Percentiles rank a stretch among this genome's conserved stretches.
phyloP scores from a whole-genome alignment of 1,139 yeast genomes.

The Candida tropicalis region DNA sequence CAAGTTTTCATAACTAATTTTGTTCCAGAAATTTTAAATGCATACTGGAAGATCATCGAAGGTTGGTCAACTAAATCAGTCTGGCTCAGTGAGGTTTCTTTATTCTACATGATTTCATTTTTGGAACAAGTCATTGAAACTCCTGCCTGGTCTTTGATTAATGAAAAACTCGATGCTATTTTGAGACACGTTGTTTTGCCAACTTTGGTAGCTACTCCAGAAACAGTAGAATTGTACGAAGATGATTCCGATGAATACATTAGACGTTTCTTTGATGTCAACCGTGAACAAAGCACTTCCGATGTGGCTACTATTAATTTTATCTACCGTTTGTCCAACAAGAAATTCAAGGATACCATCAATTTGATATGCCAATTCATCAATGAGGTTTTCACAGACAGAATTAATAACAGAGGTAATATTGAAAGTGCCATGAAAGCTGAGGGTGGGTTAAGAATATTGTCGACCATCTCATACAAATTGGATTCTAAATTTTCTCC shows the following conservation, averaged over 20 bases:
- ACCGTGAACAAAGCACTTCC: slow-evolving; percentile 72
- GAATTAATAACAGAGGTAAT: slow-evolving; percentile 36
- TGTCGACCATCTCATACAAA: slow-evolving; percentile 48
- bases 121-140: slow-evolving; percentile 62
- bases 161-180: slow-evolving; percentile 60
- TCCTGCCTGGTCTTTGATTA: slow-evolving; percentile 56
- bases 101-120: slow-evolving; percentile 65
- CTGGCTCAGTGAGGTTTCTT: slow-evolving; percentile 63
- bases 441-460: slow-evolving; percentile 55
- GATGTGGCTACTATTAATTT: slow-evolving; percentile 85
- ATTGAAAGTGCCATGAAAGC: slow-evolving; percentile 39
- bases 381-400: slow-evolving; percentile 51
- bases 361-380: slow-evolving; percentile 47
- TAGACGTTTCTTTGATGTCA: slow-evolving; percentile 67
- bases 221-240: slow-evolving; percentile 63
- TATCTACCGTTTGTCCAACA: slow-evolving; percentile 51
- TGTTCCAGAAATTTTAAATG: slow-evolving; percentile 61
- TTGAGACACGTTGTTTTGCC: slow-evolving; percentile 65
- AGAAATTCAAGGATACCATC: slow-evolving; percentile 50
- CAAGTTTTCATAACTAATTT: slow-evolving; percentile 51
- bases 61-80: slow-evolving; percentile 57
- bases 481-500: slow-evolving; percentile 44
- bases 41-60: slow-evolving; percentile 62
- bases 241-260: slow-evolving; percentile 77
- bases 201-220: slow-evolving; percentile 57